Conservation (phyloP, 805 yeast species). For the Saccharomycopsis sp. region DNA sequence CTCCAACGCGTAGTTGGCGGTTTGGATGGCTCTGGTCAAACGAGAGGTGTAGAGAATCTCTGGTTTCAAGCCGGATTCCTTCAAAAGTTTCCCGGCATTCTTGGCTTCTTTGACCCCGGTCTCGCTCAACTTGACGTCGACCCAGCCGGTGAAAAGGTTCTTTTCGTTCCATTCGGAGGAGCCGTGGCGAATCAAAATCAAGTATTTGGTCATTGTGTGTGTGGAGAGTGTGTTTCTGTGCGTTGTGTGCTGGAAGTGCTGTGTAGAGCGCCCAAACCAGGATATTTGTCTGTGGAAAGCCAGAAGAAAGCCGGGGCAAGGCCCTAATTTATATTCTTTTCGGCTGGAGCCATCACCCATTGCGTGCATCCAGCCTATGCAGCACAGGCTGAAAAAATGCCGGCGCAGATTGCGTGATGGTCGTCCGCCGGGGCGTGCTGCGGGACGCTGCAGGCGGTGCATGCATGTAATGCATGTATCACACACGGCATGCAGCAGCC, state of each 20-base stretch:
- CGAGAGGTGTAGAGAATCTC: slow-evolving; percentile 87
- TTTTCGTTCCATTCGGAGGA: slow-evolving; percentile 99
- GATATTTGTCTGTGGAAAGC: neutral
- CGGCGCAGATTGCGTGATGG: neutral
- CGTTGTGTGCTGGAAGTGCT: neutral
- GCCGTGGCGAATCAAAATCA: slow-evolving; percentile 96
- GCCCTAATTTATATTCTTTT: neutral
- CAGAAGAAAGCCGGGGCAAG: neutral
- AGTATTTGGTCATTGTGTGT: slow-evolving; percentile 38
- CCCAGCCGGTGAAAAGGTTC: slow-evolving; percentile 99
- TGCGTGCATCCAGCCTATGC: too few species aligned
- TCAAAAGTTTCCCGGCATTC: slow-evolving; percentile 87
- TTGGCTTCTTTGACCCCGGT: slow-evolving; percentile 85
- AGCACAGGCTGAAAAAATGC: too few species aligned
- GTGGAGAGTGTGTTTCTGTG: neutral
- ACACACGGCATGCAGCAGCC: too few species aligned
- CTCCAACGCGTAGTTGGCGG: slow-evolving; percentile 91
- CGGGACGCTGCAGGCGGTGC: neutral
- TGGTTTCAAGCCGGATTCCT: slow-evolving; percentile 78
- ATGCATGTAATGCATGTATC: neutral
- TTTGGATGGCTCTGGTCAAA: slow-evolving; percentile 91
- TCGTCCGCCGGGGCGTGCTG: neutral
- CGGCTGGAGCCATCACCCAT: too few species aligned
- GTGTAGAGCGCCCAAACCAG: neutral
- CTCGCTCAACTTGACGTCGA: slow-evolving; percentile 80